Evolutionary conservation across 768 basidiomycete species (phyloP).

Genomic region (Tricholoma matsutake): DNA sequence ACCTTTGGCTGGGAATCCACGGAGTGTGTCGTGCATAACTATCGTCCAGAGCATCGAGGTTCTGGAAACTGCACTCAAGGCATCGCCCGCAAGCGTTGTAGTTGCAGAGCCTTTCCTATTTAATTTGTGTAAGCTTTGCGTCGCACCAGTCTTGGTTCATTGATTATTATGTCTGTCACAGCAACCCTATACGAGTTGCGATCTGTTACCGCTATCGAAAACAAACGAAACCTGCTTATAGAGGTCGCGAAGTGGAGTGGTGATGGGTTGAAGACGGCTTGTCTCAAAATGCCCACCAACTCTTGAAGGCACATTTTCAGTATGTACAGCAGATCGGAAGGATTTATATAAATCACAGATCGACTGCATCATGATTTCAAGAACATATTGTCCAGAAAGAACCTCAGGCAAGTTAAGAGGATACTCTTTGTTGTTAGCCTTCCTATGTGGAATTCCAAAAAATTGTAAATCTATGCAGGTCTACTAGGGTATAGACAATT

Average conservation of each 20-base stretch:
- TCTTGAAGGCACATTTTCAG: not conserved
- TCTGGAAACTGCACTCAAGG: conserved; percentile 57
- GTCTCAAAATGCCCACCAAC: conserved; percentile 74
- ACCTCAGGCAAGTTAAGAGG: not conserved
- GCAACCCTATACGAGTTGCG: conserved; percentile 84
- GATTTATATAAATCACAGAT: too few relatives aligned
- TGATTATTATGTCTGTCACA: conserved; percentile 20
- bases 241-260: conserved; percentile 86
- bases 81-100: conserved; percentile 68
- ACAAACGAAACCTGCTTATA: conserved; percentile 69
- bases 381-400: not conserved
- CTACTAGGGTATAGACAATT: not conserved
- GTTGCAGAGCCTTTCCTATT: conserved; percentile 82
- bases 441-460: not conserved
- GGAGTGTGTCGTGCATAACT: not conserved
- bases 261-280: conserved; percentile 73
- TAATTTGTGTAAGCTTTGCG: conserved; percentile 57
- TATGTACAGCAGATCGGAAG: too few relatives aligned
- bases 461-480: not conserved
- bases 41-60: conserved; percentile 59
- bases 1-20: not conserved
- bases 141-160: conserved; percentile 21
- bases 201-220: conserved; percentile 67
- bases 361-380: too few relatives aligned
- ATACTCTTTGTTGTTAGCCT: not conserved